phyloP scores from a whole-genome alignment of 805 yeast species.

The Candida quercuum region DNA sequence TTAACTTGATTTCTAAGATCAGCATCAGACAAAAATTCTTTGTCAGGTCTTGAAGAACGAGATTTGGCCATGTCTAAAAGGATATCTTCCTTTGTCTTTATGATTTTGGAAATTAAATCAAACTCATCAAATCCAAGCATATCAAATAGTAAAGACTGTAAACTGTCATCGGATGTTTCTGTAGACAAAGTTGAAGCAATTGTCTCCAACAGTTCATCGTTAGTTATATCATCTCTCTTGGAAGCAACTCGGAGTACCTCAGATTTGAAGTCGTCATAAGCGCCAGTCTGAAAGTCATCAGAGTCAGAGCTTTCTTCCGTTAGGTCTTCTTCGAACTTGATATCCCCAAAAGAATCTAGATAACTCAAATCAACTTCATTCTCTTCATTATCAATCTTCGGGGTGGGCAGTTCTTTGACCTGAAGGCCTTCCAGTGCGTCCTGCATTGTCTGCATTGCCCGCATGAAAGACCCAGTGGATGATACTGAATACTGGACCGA shows the following conservation, averaged over 20 bases:
- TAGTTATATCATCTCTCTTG: slow-evolving; percentile 29
- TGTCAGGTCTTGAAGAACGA: slow-evolving; percentile 18
- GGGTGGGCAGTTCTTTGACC: slow-evolving; percentile 24
- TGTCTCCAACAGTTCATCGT: slow-evolving; percentile 27
- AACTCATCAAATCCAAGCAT: slow-evolving; percentile 82
- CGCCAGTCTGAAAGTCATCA: slow-evolving; percentile 6
- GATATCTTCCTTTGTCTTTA: slow-evolving; percentile 38
- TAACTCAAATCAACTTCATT: slow-evolving; percentile 30
- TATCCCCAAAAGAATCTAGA: slow-evolving; percentile 27
- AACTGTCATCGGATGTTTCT: slow-evolving; percentile 44
- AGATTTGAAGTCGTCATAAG: slow-evolving; percentile 16
- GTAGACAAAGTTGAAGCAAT: slow-evolving; percentile 27
- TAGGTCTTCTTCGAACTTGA: slow-evolving; percentile 22
- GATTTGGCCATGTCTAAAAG: slow-evolving; percentile 20
- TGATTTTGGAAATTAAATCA: slow-evolving; percentile 64
- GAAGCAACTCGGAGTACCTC: slow-evolving; percentile 27
- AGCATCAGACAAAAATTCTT: slow-evolving; percentile 41
- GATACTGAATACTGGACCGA: slow-evolving; percentile 46
- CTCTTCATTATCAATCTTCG: slow-evolving; percentile 34
- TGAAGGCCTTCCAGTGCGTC: slow-evolving; percentile 34
- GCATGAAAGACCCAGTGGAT: slow-evolving; percentile 72
- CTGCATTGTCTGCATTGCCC: slow-evolving; percentile 72
- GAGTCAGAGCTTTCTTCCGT: slow-evolving; percentile 12
- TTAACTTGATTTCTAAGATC: slow-evolving; percentile 50
- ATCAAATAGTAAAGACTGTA: slow-evolving; percentile 73